Evolutionary conservation across 2,329 filamentous ascomycete genomes (phyloP).

Genomic region (Aquanectria penicillioides): DNA sequence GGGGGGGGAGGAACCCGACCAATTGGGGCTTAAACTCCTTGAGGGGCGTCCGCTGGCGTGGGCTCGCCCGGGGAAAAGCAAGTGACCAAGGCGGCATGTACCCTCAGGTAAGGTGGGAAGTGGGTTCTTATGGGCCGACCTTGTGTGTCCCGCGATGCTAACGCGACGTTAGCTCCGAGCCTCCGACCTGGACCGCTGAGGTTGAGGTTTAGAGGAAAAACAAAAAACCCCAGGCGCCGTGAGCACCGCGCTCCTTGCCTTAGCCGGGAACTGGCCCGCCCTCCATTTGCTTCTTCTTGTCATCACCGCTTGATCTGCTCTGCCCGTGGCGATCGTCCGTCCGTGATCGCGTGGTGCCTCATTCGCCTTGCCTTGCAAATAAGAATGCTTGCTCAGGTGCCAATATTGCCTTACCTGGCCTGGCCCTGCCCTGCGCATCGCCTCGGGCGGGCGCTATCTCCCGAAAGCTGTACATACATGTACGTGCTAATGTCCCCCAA

Average conservation of each 20-base stretch:
- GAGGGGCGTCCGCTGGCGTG: neutral
- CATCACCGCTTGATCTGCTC: too few species aligned
- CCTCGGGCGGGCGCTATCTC: slow-evolving; percentile 9
- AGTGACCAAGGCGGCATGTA: slow-evolving; percentile 14
- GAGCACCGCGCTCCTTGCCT: neutral
- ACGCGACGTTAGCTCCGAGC: slow-evolving; percentile 10
- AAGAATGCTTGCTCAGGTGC: too few species aligned
- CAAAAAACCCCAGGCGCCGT: neutral
- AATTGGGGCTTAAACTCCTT: slow-evolving; percentile 3
- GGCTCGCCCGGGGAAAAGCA: slow-evolving; percentile 12
- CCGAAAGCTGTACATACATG: slow-evolving; percentile 1
- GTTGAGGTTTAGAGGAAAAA: too few species aligned
- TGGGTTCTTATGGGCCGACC: neutral
- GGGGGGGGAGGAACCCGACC: neutral
- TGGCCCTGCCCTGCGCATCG: slow-evolving; percentile 6
- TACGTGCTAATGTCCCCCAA: too few species aligned
- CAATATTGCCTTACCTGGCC: too few species aligned
- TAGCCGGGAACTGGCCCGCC: slow-evolving; percentile 4
- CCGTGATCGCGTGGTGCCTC: too few species aligned
- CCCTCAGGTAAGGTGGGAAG: slow-evolving; percentile 1
- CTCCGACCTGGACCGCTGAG: too few species aligned
- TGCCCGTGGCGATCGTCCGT: too few species aligned
- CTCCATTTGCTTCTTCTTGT: neutral
- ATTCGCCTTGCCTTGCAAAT: too few species aligned
- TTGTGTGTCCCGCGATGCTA: slow-evolving; percentile 19